Conservation (phyloP, 1,284 basidiomycete genomes). For the Papiliotrema nemorosa region DNA sequence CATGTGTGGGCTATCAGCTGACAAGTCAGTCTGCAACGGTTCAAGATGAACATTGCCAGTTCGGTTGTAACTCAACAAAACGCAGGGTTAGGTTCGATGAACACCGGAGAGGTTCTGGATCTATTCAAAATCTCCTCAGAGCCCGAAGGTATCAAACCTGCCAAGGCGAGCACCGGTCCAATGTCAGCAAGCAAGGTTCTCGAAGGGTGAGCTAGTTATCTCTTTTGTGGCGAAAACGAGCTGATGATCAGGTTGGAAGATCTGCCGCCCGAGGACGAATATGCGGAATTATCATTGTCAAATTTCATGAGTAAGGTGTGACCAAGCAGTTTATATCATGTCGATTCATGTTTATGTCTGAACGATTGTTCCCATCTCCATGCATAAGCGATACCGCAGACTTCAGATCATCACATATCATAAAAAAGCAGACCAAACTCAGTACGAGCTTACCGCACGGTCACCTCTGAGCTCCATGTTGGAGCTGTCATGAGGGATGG, state of each 20-base stretch:
- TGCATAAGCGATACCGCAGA: no score
- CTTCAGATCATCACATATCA: no score
- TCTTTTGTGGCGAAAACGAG: neutral
- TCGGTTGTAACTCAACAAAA: constrained; percentile 98
- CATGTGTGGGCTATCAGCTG: neutral
- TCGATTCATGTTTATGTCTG: no score
- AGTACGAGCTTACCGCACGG: no score
- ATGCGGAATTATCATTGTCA: constrained; percentile 75
- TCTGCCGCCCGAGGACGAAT: constrained; percentile 83
- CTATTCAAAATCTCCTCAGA: constrained; percentile 78
- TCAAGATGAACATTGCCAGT: constrained; percentile 97
- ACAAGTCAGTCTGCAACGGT: constrained; percentile 75
- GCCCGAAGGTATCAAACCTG: constrained; percentile 56
- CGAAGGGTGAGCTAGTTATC: constrained; percentile 53
- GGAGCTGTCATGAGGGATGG: no score
- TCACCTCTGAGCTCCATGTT: no score
- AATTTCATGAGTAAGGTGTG: constrained; percentile 59
- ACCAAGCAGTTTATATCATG: no score
- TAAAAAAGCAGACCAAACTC: no score
- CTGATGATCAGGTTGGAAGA: constrained; percentile 64
- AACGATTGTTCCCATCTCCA: no score
- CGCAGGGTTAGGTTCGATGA: constrained; percentile 87
- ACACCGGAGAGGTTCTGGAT: constrained; percentile 94
- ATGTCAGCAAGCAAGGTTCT: constrained; percentile 72
- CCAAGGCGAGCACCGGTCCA: constrained; percentile 60